Conservation (phyloP, 1,284 basidiomycete species). For the Sutorius eximius region DNA sequence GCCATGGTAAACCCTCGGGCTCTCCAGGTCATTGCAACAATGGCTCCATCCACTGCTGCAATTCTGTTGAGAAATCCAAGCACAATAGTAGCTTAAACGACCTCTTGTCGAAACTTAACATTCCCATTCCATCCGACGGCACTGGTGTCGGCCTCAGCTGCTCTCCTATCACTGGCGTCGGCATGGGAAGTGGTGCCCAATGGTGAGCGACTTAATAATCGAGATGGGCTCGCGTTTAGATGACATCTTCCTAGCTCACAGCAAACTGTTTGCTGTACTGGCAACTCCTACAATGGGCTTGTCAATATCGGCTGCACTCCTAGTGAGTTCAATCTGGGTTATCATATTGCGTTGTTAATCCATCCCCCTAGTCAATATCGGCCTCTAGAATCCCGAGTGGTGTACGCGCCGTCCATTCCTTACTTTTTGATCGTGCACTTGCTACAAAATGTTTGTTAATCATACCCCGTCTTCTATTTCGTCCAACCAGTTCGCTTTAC, state of each 20-base stretch:
- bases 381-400: slow-evolving; percentile 18
- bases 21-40: slow-evolving; percentile 36
- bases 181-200: slow-evolving; percentile 24
- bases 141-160: slow-evolving; percentile 39
- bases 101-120: too few species aligned
- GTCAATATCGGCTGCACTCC: slow-evolving; percentile 45
- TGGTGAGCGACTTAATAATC: slow-evolving; percentile 36
- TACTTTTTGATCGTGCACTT: slow-evolving; percentile 7
- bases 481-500: background rate
- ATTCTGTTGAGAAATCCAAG: slow-evolving; percentile 15
- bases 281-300: slow-evolving; percentile 43
- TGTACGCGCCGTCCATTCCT: slow-evolving; percentile 19
- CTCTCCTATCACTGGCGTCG: slow-evolving; percentile 32
- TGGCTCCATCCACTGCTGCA: slow-evolving; percentile 45
- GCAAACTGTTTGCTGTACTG: slow-evolving; percentile 46
- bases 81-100: too few species aligned
- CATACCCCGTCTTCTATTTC: slow-evolving; percentile 15
- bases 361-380: slow-evolving; percentile 30
- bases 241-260: slow-evolving; percentile 28
- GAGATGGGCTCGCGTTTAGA: fast-evolving
- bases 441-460: slow-evolving; percentile 8
- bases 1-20: slow-evolving; percentile 30
- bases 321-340: slow-evolving; percentile 37
- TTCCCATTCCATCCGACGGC: background rate
- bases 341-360: slow-evolving; percentile 5